A percentile compares a stretch with the other conserved stretches of the same genome.
These are phyloP conservation scores for Neopestalotiopsis rosae DNA, from an alignment of 2,329 filamentous ascomycete species.

Conservation along the genomic window DNA sequence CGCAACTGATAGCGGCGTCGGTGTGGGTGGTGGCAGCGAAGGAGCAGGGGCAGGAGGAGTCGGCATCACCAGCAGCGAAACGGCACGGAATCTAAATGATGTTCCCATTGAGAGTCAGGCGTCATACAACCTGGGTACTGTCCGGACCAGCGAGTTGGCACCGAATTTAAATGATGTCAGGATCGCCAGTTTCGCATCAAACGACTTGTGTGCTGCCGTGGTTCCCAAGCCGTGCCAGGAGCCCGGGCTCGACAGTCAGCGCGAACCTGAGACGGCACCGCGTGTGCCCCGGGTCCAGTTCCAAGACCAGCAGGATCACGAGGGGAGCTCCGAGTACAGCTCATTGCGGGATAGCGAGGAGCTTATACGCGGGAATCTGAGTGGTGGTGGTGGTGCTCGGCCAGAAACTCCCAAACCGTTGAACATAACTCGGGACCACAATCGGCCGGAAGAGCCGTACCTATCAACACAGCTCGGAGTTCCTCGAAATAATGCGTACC, in stretches of 20 bases:
- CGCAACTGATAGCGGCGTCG: too few species aligned
- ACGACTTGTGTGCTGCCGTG: background rate
- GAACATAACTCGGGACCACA: background rate
- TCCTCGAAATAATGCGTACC: background rate
- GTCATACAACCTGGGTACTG: background rate
- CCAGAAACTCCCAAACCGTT: background rate
- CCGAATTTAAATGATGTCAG: background rate
- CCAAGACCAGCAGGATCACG: background rate
- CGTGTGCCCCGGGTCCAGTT: background rate
- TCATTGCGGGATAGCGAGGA: background rate
- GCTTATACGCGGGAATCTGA: background rate
- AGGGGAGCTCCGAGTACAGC: background rate
- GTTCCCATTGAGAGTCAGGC: background rate
- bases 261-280: background rate
- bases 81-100: too few species aligned
- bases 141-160: background rate
- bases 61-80: too few species aligned
- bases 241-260: background rate
- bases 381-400: background rate
- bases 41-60: too few species aligned
- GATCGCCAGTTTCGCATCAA: background rate
- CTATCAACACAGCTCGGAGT: constrained; percentile 9
- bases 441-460: background rate
- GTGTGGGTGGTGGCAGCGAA: too few species aligned
- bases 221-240: background rate